Evolutionary conservation across 441 rosid species (phyloP).

Genomic region (Gossypium schwendimanii): DNA sequence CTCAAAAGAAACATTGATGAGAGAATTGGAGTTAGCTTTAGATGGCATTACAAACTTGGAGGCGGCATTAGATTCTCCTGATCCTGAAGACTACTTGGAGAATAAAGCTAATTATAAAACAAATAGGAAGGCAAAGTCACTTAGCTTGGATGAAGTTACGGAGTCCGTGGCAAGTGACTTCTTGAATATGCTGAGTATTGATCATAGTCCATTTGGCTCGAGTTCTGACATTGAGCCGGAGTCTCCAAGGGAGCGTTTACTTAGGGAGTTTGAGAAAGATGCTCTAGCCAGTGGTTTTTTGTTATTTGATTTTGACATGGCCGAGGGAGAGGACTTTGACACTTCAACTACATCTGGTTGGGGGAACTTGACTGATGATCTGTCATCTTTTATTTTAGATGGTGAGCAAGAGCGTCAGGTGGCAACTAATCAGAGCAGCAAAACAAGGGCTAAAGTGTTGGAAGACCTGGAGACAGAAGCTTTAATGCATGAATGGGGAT

Average conservation of each 20-base stretch:
- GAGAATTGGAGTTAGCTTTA: conserved; percentile 74
- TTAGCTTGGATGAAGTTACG: conserved; percentile 44
- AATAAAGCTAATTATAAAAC: conserved; percentile 24
- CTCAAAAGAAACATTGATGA: conserved; percentile 58
- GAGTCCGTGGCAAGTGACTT: conserved; percentile 77
- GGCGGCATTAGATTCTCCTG: conserved; percentile 47
- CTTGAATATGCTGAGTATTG: conserved; percentile 76
- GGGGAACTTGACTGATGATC: conserved; percentile 35
- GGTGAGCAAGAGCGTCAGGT: conserved; percentile 51
- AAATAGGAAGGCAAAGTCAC: conserved; percentile 30
- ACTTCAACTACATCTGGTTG: conserved; percentile 28
- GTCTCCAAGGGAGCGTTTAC: conserved; percentile 84
- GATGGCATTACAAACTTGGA: conserved; percentile 48
- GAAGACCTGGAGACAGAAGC: conserved; percentile 81
- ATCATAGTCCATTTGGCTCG: conserved; percentile 58
- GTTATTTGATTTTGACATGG: conserved; percentile 47
- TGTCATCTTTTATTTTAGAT: conserved; percentile 44
- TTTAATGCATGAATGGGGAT: conserved; percentile 86
- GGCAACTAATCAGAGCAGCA: conserved; percentile 34
- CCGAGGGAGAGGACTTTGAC: conserved; percentile 32
- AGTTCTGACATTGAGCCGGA: conserved; percentile 82
- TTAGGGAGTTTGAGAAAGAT: conserved; percentile 85
- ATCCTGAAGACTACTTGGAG: conserved; percentile 34
- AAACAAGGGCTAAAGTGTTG: conserved; percentile 53
- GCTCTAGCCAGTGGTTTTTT: conserved; percentile 51